phyloP scores from a whole-genome alignment of 495 filamentous ascomycete species.

The Penicilliopsis zonata region DNA sequence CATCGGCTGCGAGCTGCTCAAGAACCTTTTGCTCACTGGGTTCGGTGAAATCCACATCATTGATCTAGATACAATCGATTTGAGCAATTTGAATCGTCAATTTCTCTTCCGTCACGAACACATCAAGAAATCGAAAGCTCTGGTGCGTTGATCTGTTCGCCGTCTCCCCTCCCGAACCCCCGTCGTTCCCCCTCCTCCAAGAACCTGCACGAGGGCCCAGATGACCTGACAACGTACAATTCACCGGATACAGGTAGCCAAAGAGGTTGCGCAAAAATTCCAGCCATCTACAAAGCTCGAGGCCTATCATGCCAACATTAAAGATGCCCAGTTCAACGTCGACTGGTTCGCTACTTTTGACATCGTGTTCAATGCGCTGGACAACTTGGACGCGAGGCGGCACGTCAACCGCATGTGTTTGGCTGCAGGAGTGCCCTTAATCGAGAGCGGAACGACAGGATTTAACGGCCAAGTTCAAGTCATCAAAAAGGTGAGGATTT shows the following conservation, averaged over 20 bases:
- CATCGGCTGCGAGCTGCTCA: conserved; percentile 95
- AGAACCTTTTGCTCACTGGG: conserved; percentile 88
- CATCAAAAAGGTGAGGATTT: conserved; percentile 59
- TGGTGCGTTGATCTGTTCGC: conserved; percentile 43
- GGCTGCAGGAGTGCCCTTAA: conserved; percentile 76
- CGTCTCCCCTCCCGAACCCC: background rate
- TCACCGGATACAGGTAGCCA: conserved; percentile 58
- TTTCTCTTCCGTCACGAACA: conserved; percentile 96
- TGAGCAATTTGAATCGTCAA: conserved; percentile 96
- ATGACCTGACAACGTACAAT: conserved; percentile 10
- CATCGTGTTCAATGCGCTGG: conserved; percentile 91
- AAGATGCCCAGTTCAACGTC: conserved; percentile 81
- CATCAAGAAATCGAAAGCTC: conserved; percentile 93
- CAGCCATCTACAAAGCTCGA: conserved; percentile 82
- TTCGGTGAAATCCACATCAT: conserved; percentile 94
- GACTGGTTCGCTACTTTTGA: conserved; percentile 78
- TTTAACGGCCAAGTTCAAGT: conserved; percentile 98
- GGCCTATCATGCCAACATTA: conserved; percentile 92
- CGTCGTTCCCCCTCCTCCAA: background rate
- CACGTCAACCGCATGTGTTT: conserved; percentile 98
- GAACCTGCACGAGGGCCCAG: background rate
- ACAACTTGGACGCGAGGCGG: conserved; percentile 87
- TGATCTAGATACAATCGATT: conserved; percentile 94
- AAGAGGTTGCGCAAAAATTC: conserved; percentile 82
- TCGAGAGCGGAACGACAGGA: conserved; percentile 95